phyloP scores from a whole-genome alignment of 139 green algal species.

The Haematococcus lacustris region DNA sequence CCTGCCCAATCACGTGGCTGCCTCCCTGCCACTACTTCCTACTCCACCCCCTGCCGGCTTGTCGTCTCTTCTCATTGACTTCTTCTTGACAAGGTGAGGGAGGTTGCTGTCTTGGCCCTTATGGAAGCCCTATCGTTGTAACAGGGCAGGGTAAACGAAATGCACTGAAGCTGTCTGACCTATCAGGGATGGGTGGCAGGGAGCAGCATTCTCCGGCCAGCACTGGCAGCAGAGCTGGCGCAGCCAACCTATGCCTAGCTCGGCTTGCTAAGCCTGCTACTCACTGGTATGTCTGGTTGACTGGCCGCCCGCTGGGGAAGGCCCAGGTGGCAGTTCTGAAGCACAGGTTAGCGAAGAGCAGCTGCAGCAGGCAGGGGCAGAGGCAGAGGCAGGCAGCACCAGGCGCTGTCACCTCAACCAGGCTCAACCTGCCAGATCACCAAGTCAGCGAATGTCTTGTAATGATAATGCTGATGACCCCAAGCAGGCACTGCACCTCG shows the following conservation, averaged over 20 bases:
- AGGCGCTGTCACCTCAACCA: not conserved
- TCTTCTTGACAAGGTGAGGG: too few relatives aligned
- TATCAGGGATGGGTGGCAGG: not conserved
- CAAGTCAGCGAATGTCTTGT: not conserved
- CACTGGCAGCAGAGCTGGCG: not conserved
- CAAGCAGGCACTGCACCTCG: not conserved
- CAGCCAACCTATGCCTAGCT: not conserved
- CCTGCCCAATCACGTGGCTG: too few relatives aligned
- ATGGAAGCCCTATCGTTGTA: not conserved
- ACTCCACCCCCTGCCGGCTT: too few relatives aligned
- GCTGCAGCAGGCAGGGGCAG: conserved; percentile 6
- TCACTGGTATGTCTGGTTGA: not conserved
- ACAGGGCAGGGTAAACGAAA: not conserved
- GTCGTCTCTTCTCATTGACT: too few relatives aligned
- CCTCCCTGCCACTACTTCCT: too few relatives aligned
- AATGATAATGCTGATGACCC: not conserved
- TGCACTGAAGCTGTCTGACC: not conserved
- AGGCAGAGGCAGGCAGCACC: not conserved
- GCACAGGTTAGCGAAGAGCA: conserved; percentile 38
- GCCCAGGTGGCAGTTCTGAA: conserved; percentile 32
- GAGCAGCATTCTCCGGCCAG: not conserved
- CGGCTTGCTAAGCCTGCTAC: not conserved
- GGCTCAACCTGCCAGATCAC: not conserved
- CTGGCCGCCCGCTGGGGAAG: not conserved
- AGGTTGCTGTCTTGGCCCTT: too few relatives aligned